Evolutionary conservation across 345 rosid genomes (phyloP).

Genomic region (Cardamine resedifolia): DNA sequence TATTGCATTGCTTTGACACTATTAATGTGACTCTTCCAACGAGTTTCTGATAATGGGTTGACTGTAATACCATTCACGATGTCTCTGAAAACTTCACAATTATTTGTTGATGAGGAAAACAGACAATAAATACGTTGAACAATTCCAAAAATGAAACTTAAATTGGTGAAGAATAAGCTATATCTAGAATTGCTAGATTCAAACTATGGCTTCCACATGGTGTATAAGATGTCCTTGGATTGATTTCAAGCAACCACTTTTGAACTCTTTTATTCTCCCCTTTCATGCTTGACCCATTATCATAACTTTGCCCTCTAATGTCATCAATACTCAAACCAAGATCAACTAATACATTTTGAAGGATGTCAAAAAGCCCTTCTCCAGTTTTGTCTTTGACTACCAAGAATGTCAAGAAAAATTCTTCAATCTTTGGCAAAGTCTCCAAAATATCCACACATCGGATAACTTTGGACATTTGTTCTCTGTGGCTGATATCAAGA

Average conservation of each 20-base stretch:
- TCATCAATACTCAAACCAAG: background rate
- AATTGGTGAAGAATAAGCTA: background rate
- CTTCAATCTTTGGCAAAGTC: background rate
- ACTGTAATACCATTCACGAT: background rate
- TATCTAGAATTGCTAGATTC: background rate
- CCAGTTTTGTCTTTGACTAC: background rate
- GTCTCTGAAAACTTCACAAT: no score
- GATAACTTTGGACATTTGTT: background rate
- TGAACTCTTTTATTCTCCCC: background rate
- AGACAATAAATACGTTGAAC: background rate
- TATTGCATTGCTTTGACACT: background rate
- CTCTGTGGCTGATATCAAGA: background rate
- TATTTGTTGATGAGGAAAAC: background rate
- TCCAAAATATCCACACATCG: background rate
- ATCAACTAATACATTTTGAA: background rate
- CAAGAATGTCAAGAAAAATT: background rate
- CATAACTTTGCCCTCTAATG: background rate
- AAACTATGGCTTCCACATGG: background rate
- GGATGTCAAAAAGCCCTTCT: background rate
- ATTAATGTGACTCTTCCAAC: background rate
- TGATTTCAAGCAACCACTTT: no score
- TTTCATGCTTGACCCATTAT: background rate
- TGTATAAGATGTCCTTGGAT: background rate
- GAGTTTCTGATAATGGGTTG: background rate
- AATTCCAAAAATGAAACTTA: background rate